phyloP scores from a whole-genome alignment of 78 protist species.

The Dictyostelium citrinum region DNA sequence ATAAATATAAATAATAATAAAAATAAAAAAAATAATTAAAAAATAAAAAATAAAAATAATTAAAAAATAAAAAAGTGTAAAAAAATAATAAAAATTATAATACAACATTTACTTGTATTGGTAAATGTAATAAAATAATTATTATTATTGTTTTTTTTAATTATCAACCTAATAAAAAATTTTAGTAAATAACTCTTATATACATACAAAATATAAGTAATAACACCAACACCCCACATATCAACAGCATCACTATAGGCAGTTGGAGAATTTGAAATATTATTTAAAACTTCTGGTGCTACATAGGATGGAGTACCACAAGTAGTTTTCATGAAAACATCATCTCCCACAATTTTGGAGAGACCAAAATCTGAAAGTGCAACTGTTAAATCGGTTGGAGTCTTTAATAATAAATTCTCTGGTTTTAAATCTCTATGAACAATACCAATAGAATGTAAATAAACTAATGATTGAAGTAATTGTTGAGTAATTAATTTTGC shows the following conservation, averaged over 20 bases:
- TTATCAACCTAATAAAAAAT: no score
- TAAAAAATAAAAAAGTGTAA: no score
- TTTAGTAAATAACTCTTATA: no score
- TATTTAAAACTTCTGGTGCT: conserved; percentile 82
- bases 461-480: conserved; percentile 77
- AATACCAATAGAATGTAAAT: conserved; percentile 87
- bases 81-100: not conserved
- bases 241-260: conserved; percentile 78
- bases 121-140: no score
- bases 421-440: conserved; percentile 93
- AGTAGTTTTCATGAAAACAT: conserved; percentile 76
- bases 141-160: no score
- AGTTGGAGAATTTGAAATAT: conserved; percentile 16
- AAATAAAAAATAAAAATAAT: not conserved
- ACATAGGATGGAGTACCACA: conserved; percentile 89
- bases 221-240: conserved; percentile 86
- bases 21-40: not conserved
- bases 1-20: not conserved
- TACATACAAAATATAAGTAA: conserved; percentile 72
- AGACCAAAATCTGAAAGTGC: conserved; percentile 91
- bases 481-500: conserved; percentile 77
- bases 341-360: conserved; percentile 54
- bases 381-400: conserved; percentile 29
- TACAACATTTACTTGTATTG: no score
- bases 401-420: conserved; percentile 82